Base-by-base conservation (phyloP, 345 rosid species). In the Acer campestre region DNA sequence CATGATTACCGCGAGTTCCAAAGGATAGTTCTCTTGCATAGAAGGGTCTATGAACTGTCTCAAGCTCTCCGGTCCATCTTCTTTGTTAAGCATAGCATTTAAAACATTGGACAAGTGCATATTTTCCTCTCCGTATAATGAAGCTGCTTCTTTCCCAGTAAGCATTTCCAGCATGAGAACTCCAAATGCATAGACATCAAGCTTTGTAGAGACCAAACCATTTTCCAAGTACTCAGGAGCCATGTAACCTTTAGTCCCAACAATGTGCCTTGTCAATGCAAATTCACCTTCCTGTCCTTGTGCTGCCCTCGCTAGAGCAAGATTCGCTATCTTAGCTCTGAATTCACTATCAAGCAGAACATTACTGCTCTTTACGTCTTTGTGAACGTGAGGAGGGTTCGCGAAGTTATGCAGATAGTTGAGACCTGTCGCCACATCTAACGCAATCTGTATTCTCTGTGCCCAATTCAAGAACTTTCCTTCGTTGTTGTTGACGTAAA, bases 111-210 rank as follows among this genome's bases (percentile, higher is more conserved):
- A 71, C 56, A 86, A 70, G 68, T 70, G 70, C 79, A 25, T 76
- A 56, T 82, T 71, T 7, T 85, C 83, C 64, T 83, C 85, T 23
- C 71, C 75, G 76, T 77, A 82, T 17, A 89, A 18, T 3, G 83
- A 83, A 42, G 75, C 79, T 65, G 76, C 90, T 25, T 94, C 91
- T 83, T 90, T 89, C 70, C 97, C 95, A 0, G 89, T 86, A 61
- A 91, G 61, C 27, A 88, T 83, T 89, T 93, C 97, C 80, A 86
- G 77, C 80, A 89, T 59, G 29, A 94, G 83, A 78, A 93, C 85
- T 29, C 98, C 98, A 71, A 90, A 94, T 18, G 98, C 92, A 75
- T 88, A 94, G 42, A 93, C 90, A 76, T 94, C 97, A n/a, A 93
- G 84, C 83, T 90, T 94, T 65, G 94, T 83, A 18, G 94, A 89